A percentile compares a stretch with the other conserved stretches of the same genome.
These are phyloP conservation scores for Fusarium siculi DNA, from an alignment of 2,329 filamentous ascomycete genomes.

Conservation along the genomic window DNA sequence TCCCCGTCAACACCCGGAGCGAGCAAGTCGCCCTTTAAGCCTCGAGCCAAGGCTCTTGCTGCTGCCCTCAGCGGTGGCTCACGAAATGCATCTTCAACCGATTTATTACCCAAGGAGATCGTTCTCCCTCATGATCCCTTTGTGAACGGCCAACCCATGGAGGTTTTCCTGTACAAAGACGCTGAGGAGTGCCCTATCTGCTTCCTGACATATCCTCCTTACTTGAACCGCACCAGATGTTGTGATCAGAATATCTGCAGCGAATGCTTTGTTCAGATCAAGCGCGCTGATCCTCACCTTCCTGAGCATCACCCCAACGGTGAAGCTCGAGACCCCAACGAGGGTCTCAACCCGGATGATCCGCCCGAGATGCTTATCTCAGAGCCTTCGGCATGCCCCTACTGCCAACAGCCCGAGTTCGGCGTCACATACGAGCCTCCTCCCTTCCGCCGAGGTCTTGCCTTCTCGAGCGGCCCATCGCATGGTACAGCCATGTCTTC, in stretches of 20 bases:
- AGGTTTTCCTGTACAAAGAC: slow-evolving; percentile 94
- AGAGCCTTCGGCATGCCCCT: slow-evolving; percentile 91
- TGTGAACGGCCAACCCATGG: slow-evolving; percentile 93
- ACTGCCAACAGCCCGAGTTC: slow-evolving; percentile 94
- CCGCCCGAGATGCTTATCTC: slow-evolving; percentile 78
- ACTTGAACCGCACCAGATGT: slow-evolving; percentile 92
- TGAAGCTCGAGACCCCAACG: slow-evolving; percentile 50
- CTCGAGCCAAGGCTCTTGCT: slow-evolving; percentile 88
- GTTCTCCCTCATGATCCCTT: slow-evolving; percentile 83
- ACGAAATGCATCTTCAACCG: slow-evolving; percentile 76
- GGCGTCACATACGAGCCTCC: slow-evolving; percentile 95
- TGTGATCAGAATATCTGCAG: slow-evolving; percentile 97
- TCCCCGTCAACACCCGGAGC: slow-evolving; percentile 57
- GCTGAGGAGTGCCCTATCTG: slow-evolving; percentile 94
- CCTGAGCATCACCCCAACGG: slow-evolving; percentile 77
- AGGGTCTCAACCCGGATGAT: slow-evolving; percentile 58
- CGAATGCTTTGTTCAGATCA: slow-evolving; percentile 99
- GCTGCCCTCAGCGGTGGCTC: slow-evolving; percentile 80
- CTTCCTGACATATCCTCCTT: slow-evolving; percentile 94
- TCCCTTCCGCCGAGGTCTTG: slow-evolving; percentile 84
- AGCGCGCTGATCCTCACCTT: slow-evolving; percentile 89
- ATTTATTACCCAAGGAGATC: slow-evolving; percentile 81
- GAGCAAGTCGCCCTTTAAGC: slow-evolving; percentile 72
- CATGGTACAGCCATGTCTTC: slow-evolving; percentile 83
- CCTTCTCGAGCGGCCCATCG: slow-evolving; percentile 63